phyloP scores from a whole-genome alignment of 2,329 filamentous ascomycete genomes.

The Colletotrichum noveboracense region DNA sequence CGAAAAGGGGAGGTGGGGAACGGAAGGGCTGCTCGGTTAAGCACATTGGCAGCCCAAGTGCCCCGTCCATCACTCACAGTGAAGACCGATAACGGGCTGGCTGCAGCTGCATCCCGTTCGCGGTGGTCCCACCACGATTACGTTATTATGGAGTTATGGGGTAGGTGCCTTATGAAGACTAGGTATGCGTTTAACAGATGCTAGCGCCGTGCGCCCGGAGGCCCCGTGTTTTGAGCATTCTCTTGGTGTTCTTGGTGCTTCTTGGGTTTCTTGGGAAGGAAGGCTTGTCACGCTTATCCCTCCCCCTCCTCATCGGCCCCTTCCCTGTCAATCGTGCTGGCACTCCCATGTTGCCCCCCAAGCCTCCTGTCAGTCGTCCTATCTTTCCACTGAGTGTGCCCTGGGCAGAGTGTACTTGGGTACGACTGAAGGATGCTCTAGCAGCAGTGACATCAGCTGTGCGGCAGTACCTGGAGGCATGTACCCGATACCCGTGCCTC shows the following conservation, averaged over 20 bases:
- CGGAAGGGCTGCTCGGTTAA: background rate
- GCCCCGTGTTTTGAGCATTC: background rate
- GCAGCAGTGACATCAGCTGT: slow-evolving; percentile 1
- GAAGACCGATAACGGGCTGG: background rate
- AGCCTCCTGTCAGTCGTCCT: slow-evolving; percentile 10
- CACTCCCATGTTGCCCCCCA: slow-evolving; percentile 1
- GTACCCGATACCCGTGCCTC: background rate
- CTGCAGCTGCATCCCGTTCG: background rate
- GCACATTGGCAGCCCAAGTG: background rate
- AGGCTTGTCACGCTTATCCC: slow-evolving; percentile 11
- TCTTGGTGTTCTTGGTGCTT: background rate
- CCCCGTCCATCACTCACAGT: background rate
- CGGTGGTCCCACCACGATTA: background rate
- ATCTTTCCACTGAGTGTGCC: background rate
- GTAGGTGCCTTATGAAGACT: background rate
- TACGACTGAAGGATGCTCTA: background rate
- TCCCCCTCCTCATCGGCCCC: background rate
- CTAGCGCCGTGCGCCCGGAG: background rate
- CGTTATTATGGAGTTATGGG: slow-evolving; percentile 1
- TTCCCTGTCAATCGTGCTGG: slow-evolving; percentile 9
- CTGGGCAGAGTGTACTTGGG: background rate
- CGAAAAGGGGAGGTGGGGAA: slow-evolving; percentile 10
- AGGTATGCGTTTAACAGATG: slow-evolving; percentile 8
- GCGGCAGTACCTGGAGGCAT: background rate
- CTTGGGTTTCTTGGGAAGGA: background rate